phyloP scores from a whole-genome alignment of 2,329 filamentous ascomycete genomes.

The Fusarium armeniacum region DNA sequence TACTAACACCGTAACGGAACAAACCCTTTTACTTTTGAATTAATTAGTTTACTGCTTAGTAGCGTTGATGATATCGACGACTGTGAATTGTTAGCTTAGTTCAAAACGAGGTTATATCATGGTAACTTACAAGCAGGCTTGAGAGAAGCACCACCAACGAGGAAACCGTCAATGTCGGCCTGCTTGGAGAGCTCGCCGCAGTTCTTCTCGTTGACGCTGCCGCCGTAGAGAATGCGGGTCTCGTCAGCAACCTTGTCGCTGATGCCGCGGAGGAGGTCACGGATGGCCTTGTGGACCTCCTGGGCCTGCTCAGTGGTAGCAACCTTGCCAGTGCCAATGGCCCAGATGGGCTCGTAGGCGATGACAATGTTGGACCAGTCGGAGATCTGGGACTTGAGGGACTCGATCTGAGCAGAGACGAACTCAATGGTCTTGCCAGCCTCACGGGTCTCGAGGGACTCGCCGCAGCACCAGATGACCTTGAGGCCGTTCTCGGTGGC shows the following conservation, averaged over 20 bases:
- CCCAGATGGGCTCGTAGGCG: conserved; percentile 99
- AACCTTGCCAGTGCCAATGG: conserved; percentile 92
- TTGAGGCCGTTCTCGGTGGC: conserved; percentile 87
- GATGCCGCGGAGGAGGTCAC: conserved; percentile 87
- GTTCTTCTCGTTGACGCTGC: conserved; percentile 98
- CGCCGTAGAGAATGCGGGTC: conserved; percentile 96
- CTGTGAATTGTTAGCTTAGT: conserved; percentile 50
- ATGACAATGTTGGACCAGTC: conserved; percentile 97
- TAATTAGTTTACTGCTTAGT: conserved; percentile 59
- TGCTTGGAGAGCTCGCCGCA: conserved; percentile 92
- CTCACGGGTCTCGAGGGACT: conserved; percentile 94
- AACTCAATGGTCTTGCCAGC: conserved; percentile 86
- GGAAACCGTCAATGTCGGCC: conserved; percentile 96
- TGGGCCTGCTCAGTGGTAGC: conserved; percentile 91
- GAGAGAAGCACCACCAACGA: conserved; percentile 94
- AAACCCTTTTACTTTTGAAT: conserved; percentile 38
- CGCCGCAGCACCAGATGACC: conserved; percentile 98
- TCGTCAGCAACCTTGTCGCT: conserved; percentile 81
- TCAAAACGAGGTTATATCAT: conserved; percentile 14
- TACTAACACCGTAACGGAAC: conserved; percentile 15
- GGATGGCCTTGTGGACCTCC: conserved; percentile 93
- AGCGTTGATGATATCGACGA: conserved; percentile 73
- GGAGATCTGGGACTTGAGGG: conserved; percentile 80
- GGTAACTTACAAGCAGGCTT: conserved; percentile 89
- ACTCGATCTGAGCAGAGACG: conserved; percentile 86